Base-by-base conservation (phyloP, 192 early-diverging fungal genomes). In the Neocallimastix lanati region DNA sequence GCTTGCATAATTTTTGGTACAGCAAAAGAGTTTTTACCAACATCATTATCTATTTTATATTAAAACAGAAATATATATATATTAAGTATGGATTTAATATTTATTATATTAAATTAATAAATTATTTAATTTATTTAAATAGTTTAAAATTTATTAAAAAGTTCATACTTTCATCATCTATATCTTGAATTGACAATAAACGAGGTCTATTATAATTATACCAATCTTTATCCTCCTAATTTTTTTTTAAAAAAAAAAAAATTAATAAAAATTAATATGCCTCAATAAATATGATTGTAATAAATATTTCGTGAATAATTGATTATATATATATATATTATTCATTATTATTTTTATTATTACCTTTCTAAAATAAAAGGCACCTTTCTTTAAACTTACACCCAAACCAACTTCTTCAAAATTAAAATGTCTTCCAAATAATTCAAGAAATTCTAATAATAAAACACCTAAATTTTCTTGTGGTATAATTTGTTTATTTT, bases 401-500 rank as follows among this genome's bases (percentile, higher is more conserved):
- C 86, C 82, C 29, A 97, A 88, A 15, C 92, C 92, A 28, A 94
- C 88, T 12, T 80, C 81, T 33, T 83, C 81, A 78, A 90, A 92
- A 82, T 93, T 93, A 81, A 96, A 96, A 3, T 86, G 81, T 29
- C 85, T 85, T 18, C 97, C 97, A 81, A 96, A 98, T 9, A 96
- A 87, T 81, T 98, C 95, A 77, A 98, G 91, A 76, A 96, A 94
- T 82, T 98, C 97, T 13, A 96, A 85, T 29, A 98, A 80, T n/a
- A 98, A 82, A 11, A 94, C 87, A 28, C 95, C 97, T 28, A 98
- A 81, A 84, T 97, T 98, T 13, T 91, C 83, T 33, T 82, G 28
- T 0, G 92, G 82, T 27, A 88, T 85, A 27, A 96, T 88, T 14
- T 83, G 84, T 21, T 91, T 88, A 15, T 85, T 84, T 79, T 88